A percentile compares a stretch with the other conserved stretches of the same genome.
Conservation (phyloP, 345 rosid species). For the Salix purpurea region DNA sequence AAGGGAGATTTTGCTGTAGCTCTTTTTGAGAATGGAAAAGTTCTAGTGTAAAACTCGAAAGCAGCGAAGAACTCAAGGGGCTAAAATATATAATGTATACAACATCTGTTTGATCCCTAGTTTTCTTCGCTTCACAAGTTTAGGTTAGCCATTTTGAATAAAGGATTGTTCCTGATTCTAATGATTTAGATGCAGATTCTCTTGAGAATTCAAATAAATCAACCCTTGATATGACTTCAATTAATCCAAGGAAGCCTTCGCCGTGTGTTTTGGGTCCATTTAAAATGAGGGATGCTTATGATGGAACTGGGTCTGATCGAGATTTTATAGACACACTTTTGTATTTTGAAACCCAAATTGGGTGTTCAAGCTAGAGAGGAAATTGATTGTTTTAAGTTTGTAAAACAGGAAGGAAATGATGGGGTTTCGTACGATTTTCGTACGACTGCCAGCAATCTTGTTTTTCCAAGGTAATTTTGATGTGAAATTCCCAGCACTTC, state of each 20-base stretch:
- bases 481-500: neutral
- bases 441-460: constrained; percentile 38
- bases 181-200: constrained; percentile 32
- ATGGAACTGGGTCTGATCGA: constrained; percentile 29
- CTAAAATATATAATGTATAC: neutral
- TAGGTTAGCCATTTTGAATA: neutral
- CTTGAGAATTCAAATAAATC: constrained; percentile 10
- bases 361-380: constrained; percentile 6
- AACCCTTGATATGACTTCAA: neutral
- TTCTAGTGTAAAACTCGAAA: neutral
- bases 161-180: constrained; percentile 32
- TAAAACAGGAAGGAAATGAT: neutral
- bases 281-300: constrained; percentile 42
- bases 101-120: neutral
- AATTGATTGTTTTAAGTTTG: neutral
- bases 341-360: constrained; percentile 15
- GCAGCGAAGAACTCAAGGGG: neutral
- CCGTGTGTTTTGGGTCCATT: constrained; percentile 41
- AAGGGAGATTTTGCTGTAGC: neutral
- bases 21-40: neutral
- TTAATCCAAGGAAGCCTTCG: constrained; percentile 8
- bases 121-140: neutral
- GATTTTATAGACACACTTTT: constrained; percentile 33
- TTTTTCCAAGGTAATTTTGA: constrained; percentile 50
- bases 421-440: neutral